A percentile compares a stretch with the other conserved stretches of the same genome.
Evolutionary conservation across 1,139 yeast genomes (phyloP).

Genomic region (Pichia sp.): DNA sequence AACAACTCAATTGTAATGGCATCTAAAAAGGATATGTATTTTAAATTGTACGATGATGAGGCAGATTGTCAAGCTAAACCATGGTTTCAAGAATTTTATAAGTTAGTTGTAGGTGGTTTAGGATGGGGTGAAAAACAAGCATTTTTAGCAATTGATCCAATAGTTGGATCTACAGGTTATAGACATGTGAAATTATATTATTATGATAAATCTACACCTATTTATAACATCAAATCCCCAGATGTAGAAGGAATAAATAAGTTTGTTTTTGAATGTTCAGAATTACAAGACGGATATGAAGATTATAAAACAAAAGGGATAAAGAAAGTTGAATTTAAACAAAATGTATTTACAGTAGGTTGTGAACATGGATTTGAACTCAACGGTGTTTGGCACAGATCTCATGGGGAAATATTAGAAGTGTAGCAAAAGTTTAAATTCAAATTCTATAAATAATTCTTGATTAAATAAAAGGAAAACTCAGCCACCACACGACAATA

Average conservation of each 20-base stretch:
- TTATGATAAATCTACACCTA: slow-evolving; percentile 11
- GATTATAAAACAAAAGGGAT: slow-evolving; percentile 14
- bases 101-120: slow-evolving; percentile 27
- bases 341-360: slow-evolving; percentile 39
- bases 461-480: too few relatives aligned
- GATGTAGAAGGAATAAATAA: not conserved
- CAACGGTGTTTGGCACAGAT: slow-evolving; percentile 37
- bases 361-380: slow-evolving; percentile 41
- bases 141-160: slow-evolving; percentile 26
- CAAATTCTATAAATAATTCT: too few relatives aligned
- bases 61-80: not conserved
- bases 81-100: slow-evolving; percentile 17
- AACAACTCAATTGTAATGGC: slow-evolving; percentile 37
- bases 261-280: slow-evolving; percentile 32
- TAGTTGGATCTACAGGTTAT: slow-evolving; percentile 20
- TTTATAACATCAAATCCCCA: not conserved
- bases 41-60: slow-evolving; percentile 17
- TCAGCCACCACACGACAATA: too few relatives aligned
- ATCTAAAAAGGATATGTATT: slow-evolving; percentile 35
- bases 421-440: not conserved
- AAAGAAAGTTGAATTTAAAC: slow-evolving; percentile 9
- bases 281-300: slow-evolving; percentile 30
- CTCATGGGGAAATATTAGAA: slow-evolving; percentile 38
- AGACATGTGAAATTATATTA: slow-evolving; percentile 21
- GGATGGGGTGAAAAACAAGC: slow-evolving; percentile 32